Conservation (phyloP, 257 asterid species). For the Jaltomata sinuosa region DNA sequence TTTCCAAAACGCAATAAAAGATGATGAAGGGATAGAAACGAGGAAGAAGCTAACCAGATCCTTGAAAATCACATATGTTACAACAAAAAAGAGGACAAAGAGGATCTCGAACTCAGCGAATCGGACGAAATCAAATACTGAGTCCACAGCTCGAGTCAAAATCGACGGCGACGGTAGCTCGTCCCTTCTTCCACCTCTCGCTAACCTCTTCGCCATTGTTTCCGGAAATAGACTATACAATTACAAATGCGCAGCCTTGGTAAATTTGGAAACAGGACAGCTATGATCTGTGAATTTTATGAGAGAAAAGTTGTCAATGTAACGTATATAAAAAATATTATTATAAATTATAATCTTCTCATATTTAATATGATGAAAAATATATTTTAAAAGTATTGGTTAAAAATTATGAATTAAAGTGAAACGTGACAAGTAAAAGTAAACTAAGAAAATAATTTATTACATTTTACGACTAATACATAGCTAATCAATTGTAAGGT, state of each 20-base stretch:
- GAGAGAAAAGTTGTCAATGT: too few relatives aligned
- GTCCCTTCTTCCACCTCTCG: conserved; percentile 5
- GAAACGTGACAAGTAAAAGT: too few relatives aligned
- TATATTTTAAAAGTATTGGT: too few relatives aligned
- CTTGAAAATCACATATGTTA: conserved; percentile 64
- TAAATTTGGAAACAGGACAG: not conserved
- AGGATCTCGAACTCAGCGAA: conserved; percentile 95
- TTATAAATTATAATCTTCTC: too few relatives aligned
- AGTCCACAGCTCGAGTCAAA: conserved; percentile 59
- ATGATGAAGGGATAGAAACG: not conserved
- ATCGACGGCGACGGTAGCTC: conserved; percentile 18
- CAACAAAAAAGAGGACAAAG: conserved; percentile 67
- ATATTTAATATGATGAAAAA: too few relatives aligned
- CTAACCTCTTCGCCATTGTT: conserved; percentile 14
- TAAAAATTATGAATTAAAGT: too few relatives aligned
- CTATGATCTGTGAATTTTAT: not conserved
- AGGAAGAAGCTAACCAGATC: conserved; percentile 53
- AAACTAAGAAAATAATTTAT: too few relatives aligned
- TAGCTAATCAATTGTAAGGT: too few relatives aligned
- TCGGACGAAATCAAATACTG: conserved; percentile 53
- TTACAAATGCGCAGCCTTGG: not conserved
- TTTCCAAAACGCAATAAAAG: not conserved
- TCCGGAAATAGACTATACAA: not conserved
- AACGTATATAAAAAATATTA: too few relatives aligned
- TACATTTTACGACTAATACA: too few relatives aligned